Percentiles rank a stretch among this genome's conserved stretches.
Conservation (phyloP, 768 basidiomycete genomes). For the Multifurca ochricompacta region DNA sequence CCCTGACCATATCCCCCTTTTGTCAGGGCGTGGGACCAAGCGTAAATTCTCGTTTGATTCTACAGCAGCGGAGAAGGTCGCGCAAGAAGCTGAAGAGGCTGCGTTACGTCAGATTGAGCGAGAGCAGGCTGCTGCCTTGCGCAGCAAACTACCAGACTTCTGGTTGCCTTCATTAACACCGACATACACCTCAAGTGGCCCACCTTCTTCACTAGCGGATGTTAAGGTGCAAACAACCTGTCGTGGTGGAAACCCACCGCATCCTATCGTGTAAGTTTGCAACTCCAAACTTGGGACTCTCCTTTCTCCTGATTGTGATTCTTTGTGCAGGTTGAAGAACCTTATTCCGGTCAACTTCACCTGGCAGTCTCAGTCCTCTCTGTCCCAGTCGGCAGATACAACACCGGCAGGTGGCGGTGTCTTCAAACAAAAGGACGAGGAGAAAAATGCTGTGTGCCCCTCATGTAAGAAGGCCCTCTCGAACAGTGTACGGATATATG, state of each 20-base stretch:
- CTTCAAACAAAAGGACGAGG: conserved; percentile 43
- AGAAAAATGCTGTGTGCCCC: conserved; percentile 65
- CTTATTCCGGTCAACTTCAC: conserved; percentile 78
- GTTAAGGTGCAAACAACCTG: conserved; percentile 87
- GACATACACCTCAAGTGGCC: conserved; percentile 55
- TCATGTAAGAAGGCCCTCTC: conserved; percentile 82
- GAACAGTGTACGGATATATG: conserved; percentile 62
- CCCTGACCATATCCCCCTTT: background rate
- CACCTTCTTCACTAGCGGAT: conserved; percentile 61
- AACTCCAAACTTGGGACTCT: background rate
- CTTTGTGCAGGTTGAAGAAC: conserved; percentile 60
- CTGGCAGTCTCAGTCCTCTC: conserved; percentile 34
- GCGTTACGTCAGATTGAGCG: conserved; percentile 76
- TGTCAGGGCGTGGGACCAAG: conserved; percentile 53
- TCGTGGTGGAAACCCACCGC: conserved; percentile 69
- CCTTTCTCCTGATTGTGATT: conserved; percentile 10
- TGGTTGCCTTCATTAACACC: conserved; percentile 95
- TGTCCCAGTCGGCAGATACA: conserved; percentile 27
- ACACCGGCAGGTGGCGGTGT: conserved; percentile 30
- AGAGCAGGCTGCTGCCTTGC: conserved; percentile 79
- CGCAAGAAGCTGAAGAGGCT: conserved; percentile 79
- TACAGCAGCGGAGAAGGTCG: conserved; percentile 58
- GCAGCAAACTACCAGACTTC: conserved; percentile 89
- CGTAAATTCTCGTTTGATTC: conserved; percentile 83
- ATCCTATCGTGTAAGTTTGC: conserved; percentile 62